Evolutionary conservation across 371 early-diverging fungal species (phyloP).

Genomic region (Batrachochytrium dendrobatidis): DNA sequence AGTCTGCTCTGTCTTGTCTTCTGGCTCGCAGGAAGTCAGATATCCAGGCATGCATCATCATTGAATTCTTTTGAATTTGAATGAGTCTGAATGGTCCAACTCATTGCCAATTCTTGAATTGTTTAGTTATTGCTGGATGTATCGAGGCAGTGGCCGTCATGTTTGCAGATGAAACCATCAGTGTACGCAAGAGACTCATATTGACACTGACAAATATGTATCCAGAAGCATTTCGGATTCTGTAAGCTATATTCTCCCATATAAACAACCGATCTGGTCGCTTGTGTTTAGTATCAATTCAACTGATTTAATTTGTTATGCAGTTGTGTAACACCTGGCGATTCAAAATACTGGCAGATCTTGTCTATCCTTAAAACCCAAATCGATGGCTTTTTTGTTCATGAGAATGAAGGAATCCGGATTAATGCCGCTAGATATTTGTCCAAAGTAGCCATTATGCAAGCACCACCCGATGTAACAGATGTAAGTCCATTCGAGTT

Average conservation of each 20-base stretch:
- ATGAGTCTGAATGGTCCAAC: not conserved
- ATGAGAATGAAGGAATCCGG: not conserved
- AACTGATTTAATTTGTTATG: not conserved
- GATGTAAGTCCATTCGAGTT: no score
- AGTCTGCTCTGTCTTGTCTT: not conserved
- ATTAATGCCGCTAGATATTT: constrained; percentile 1
- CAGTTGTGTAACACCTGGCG: not conserved
- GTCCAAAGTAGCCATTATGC: not conserved
- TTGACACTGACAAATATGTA: not conserved
- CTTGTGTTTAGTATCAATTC: not conserved
- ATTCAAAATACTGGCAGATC: not conserved
- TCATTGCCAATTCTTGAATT: not conserved
- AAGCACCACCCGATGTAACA: not conserved
- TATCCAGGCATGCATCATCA: not conserved
- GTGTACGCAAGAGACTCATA: not conserved
- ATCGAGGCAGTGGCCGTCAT: not conserved
- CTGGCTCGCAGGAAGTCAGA: not conserved
- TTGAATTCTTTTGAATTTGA: not conserved
- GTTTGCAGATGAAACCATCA: not conserved
- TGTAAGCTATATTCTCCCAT: not conserved
- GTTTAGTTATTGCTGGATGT: constrained; percentile 1
- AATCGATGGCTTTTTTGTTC: not conserved
- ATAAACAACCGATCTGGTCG: not conserved
- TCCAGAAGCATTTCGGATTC: not conserved
- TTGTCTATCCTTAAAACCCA: not conserved